These are phyloP conservation scores for Salinomyces thailandicus DNA, from an alignment of 2,329 filamentous ascomycete genomes.

Conservation along the genomic window DNA sequence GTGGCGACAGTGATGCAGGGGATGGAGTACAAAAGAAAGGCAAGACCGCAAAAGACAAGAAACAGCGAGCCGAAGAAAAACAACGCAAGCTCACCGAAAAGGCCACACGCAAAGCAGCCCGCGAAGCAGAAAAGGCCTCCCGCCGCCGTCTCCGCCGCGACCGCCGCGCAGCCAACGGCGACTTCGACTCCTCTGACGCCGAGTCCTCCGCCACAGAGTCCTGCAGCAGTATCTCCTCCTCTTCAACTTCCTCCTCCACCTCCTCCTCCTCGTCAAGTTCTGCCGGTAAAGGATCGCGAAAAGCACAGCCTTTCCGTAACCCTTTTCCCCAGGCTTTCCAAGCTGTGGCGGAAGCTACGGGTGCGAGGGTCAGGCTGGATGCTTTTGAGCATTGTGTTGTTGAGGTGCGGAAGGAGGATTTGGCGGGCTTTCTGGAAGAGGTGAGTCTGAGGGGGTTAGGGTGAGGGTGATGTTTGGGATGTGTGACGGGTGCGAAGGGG, in stretches of 20 bases:
- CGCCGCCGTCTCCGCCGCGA: slow-evolving; percentile 48
- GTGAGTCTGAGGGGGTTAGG: slow-evolving; percentile 83
- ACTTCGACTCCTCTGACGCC: slow-evolving; percentile 41
- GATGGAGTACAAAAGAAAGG: slow-evolving; percentile 50
- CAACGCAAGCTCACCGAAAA: slow-evolving; percentile 50
- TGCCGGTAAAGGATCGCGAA: slow-evolving; percentile 42
- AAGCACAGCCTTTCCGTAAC: slow-evolving; percentile 47
- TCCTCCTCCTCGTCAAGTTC: slow-evolving; percentile 32
- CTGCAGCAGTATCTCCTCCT: slow-evolving; percentile 21
- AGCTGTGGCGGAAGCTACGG: slow-evolving; percentile 86
- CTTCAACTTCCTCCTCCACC: not conserved
- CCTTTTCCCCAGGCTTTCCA: slow-evolving; percentile 92
- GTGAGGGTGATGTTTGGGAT: no score
- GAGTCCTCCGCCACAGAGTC: slow-evolving; percentile 34
- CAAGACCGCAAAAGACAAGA: slow-evolving; percentile 24
- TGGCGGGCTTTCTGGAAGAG: slow-evolving; percentile 80
- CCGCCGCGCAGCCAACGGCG: slow-evolving; percentile 47
- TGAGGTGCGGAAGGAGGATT: slow-evolving; percentile 92
- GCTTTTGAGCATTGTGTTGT: slow-evolving; percentile 97
- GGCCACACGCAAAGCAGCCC: slow-evolving; percentile 46
- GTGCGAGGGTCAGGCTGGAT: slow-evolving; percentile 79
- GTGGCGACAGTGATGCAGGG: slow-evolving; percentile 58
- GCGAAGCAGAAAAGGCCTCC: slow-evolving; percentile 15
- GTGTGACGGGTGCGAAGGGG: no score
- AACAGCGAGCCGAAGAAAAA: slow-evolving; percentile 54